A percentile compares a stretch with the other conserved stretches of the same genome.
Conservation (phyloP, 345 rosid species). For the Pseudoturritis turrita region DNA sequence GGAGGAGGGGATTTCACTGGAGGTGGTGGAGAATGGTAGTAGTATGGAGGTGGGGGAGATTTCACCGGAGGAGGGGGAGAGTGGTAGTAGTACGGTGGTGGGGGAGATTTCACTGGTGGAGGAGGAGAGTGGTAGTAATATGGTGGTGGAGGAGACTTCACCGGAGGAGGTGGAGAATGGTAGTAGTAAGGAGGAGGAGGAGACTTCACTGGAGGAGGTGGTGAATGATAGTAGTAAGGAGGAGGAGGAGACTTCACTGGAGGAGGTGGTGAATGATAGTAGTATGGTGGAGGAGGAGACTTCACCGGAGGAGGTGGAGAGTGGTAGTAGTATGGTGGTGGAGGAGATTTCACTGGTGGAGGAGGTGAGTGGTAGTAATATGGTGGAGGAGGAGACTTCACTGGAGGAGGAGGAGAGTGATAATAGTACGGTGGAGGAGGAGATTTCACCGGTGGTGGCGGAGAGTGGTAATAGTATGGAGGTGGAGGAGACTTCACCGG, state of each 20-base stretch:
- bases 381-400: constrained; percentile 22
- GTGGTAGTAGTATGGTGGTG: constrained; percentile 13
- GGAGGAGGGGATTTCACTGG: no score
- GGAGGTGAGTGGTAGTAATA: constrained; percentile 31
- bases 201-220: constrained; percentile 33
- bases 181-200: constrained; percentile 34
- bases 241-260: constrained; percentile 29
- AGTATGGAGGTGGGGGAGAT: constrained; percentile 32
- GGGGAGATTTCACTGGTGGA: constrained; percentile 19
- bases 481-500: constrained; percentile 28
- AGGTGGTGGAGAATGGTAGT: no score
- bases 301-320: constrained; percentile 30
- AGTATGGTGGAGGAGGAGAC: constrained; percentile 13
- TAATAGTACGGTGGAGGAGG: constrained; percentile 34
- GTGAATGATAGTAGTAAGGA: constrained; percentile 25
- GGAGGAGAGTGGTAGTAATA: constrained; percentile 34
- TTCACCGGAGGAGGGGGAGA: constrained; percentile 35
- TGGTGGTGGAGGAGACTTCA: constrained; percentile 22
- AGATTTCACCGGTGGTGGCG: constrained; percentile 32
- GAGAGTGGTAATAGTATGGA: constrained; percentile 27
- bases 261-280: constrained; percentile 23
- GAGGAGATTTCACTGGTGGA: constrained; percentile 35
- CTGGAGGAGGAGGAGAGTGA: constrained; percentile 37
- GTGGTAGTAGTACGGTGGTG: constrained; percentile 27
- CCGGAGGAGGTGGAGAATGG: constrained; percentile 42